Conservation (phyloP, 2,329 filamentous ascomycete genomes). For the Macrophomina phaseolina region DNA sequence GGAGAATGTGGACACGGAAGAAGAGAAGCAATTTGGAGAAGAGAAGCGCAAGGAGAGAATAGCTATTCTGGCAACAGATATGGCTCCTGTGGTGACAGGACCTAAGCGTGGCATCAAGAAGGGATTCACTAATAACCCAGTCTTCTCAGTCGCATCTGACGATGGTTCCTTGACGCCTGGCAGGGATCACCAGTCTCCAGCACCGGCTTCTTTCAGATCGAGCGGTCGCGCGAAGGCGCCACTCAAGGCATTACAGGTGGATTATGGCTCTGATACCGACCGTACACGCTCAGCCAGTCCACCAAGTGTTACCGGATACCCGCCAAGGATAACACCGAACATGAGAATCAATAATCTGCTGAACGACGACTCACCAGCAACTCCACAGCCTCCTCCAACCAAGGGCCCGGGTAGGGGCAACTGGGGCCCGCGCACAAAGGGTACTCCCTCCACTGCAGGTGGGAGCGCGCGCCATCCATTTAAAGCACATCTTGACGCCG, state of each 20-base stretch:
- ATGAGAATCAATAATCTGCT: constrained; percentile 57
- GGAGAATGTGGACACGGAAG: constrained; percentile 77
- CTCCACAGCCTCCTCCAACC: constrained; percentile 31
- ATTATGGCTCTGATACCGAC: constrained; percentile 52
- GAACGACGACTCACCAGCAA: constrained; percentile 49
- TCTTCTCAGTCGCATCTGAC: constrained; percentile 48
- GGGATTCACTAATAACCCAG: constrained; percentile 50
- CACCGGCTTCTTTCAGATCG: constrained; percentile 37
- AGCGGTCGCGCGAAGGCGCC: constrained; percentile 35
- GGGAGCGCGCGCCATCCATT: constrained; percentile 34
- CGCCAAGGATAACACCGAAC: constrained; percentile 40
- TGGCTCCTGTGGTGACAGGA: constrained; percentile 66
- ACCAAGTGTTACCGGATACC: constrained; percentile 44
- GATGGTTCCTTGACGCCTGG: constrained; percentile 48
- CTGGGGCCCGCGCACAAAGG: constrained; percentile 50
- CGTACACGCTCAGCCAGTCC: constrained; percentile 54
- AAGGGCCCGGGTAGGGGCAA: constrained; percentile 58
- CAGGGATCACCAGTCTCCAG: constrained; percentile 46
- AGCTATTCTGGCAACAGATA: constrained; percentile 74
- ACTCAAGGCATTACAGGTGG: constrained; percentile 39
- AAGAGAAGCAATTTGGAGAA: constrained; percentile 73
- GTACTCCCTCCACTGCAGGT: constrained; percentile 30
- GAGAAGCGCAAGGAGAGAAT: constrained; percentile 76
- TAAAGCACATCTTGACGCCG: constrained; percentile 31
- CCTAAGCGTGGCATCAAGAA: constrained; percentile 58